Evolutionary conservation across 805 yeast species (phyloP).

Genomic region (Grigorovia yakushimaensis): DNA sequence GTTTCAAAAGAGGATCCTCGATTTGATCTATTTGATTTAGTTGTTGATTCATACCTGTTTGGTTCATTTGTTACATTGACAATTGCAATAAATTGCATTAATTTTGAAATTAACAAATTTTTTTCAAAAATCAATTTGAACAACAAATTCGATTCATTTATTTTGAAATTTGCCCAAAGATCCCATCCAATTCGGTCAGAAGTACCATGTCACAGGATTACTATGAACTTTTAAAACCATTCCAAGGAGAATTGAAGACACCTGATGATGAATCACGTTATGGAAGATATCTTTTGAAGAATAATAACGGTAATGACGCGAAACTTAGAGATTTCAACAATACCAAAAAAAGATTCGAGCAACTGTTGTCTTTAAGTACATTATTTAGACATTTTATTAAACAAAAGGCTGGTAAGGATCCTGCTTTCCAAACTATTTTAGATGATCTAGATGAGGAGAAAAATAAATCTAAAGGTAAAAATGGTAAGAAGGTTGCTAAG

Average conservation of each 20-base stretch:
- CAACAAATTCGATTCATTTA: not conserved
- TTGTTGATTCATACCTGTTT: not conserved
- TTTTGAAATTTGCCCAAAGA: not conserved
- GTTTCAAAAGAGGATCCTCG: not conserved
- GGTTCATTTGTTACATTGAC: not conserved
- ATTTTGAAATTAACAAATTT: not conserved
- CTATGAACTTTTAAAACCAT: conserved; percentile 10
- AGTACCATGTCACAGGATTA: not conserved
- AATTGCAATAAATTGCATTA: not conserved
- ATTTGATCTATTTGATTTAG: not conserved
- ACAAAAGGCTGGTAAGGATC: conserved; percentile 53
- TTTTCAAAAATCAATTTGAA: not conserved
- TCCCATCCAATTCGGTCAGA: not conserved
- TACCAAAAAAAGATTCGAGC: conserved; percentile 59
- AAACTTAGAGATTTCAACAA: conserved; percentile 29
- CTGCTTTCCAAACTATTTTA: conserved; percentile 44
- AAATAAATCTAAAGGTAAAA: conserved; percentile 10
- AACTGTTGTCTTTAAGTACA: conserved; percentile 54
- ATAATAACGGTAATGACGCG: not conserved
- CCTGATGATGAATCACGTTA: conserved; percentile 5
- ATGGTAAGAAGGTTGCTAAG: conserved; percentile 30
- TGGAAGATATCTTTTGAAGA: conserved; percentile 4
- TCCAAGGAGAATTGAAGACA: conserved; percentile 5
- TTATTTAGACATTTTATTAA: conserved; percentile 61
- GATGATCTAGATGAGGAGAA: conserved; percentile 30